Evolutionary conservation across 1,139 yeast genomes (phyloP).

Genomic region (Spathaspora jeffriesii): DNA sequence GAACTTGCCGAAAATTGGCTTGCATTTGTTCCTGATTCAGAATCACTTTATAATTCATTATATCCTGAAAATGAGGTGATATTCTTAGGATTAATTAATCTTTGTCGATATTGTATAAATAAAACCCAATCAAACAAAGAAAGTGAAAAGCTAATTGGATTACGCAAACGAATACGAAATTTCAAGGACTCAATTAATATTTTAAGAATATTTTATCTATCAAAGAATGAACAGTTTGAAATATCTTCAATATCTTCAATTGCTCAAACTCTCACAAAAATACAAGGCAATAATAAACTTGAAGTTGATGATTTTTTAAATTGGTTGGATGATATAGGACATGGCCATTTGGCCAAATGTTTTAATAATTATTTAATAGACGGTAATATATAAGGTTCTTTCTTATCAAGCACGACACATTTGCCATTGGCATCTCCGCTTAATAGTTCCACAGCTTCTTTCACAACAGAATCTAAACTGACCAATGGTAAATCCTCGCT

Average conservation of each 20-base stretch:
- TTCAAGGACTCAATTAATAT: slow-evolving; percentile 1
- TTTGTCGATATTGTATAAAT: slow-evolving; percentile 14
- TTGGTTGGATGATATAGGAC: slow-evolving; percentile 15
- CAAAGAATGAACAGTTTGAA: background rate
- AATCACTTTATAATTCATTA: slow-evolving; percentile 28
- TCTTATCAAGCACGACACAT: slow-evolving; percentile 20
- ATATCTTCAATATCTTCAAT: background rate
- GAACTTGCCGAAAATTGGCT: slow-evolving; percentile 28
- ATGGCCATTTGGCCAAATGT: slow-evolving; percentile 1
- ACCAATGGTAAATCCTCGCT: slow-evolving; percentile 16
- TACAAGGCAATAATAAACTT: slow-evolving; percentile 1
- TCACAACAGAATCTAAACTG: slow-evolving; percentile 24
- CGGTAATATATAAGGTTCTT: background rate
- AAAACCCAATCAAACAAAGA: background rate
- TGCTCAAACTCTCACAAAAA: slow-evolving; percentile 4
- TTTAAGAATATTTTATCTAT: slow-evolving; percentile 3
- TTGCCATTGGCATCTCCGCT: slow-evolving; percentile 40
- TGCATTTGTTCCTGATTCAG: slow-evolving; percentile 17
- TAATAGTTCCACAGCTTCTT: slow-evolving; percentile 29
- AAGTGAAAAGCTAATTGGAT: background rate
- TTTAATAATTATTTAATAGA: background rate
- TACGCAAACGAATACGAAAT: background rate
- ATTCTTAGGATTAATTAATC: slow-evolving; percentile 23
- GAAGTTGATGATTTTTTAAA: slow-evolving; percentile 19
- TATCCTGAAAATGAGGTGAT: slow-evolving; percentile 31